Percentiles rank a stretch among this genome's conserved stretches.
Conservation (phyloP, 176 grass and related monocot species). For the Themeda triandra region DNA sequence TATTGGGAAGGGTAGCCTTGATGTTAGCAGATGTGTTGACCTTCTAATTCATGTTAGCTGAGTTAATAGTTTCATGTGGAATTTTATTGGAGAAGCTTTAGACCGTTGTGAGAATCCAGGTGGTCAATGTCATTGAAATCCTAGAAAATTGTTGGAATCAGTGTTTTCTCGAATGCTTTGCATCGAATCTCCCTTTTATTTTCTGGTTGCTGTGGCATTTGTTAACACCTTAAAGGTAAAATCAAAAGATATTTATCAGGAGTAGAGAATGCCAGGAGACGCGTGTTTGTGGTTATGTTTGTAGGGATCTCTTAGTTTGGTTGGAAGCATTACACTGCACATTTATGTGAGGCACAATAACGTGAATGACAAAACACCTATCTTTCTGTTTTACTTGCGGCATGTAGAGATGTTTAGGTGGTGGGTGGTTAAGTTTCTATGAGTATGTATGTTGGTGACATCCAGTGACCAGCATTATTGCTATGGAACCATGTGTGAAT, state of each 20-base stretch:
- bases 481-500: neutral
- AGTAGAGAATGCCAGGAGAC: neutral
- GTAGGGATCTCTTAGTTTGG: neutral
- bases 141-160: neutral
- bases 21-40: neutral
- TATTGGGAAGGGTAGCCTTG: neutral
- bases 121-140: neutral
- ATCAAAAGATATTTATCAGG: neutral
- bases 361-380: neutral
- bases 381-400: neutral
- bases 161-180: neutral
- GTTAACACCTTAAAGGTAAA: neutral
- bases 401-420: neutral
- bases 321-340: neutral
- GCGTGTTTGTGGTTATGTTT: neutral
- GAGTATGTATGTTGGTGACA: neutral
- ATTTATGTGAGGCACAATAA: neutral
- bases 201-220: neutral
- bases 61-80: neutral
- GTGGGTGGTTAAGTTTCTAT: neutral
- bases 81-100: neutral
- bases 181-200: neutral
- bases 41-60: neutral
- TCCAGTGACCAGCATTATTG: neutral
- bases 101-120: neutral